These are phyloP conservation scores for Salvia miltiorrhiza DNA, from an alignment of 257 asterid genomes.

Conservation along the genomic window DNA sequence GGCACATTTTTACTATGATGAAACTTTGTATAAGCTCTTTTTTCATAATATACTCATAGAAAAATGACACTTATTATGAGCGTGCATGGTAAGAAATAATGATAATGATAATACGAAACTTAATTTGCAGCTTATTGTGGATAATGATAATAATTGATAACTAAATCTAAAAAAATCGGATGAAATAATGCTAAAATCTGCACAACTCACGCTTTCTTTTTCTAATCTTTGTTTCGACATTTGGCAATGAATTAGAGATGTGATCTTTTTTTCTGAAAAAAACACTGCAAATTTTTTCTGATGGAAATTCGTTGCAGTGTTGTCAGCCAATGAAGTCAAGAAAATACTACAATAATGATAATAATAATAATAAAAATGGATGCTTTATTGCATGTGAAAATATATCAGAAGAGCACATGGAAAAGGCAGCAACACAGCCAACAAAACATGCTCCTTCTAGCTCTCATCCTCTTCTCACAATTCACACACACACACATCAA, in stretches of 20 bases:
- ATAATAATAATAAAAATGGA: background rate
- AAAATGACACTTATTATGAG: no score
- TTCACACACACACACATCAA: background rate
- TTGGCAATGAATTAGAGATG: background rate
- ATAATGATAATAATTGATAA: no score
- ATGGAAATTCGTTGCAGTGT: background rate
- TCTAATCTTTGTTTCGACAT: no score
- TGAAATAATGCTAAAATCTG: background rate
- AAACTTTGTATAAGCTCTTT: no score
- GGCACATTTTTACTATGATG: no score
- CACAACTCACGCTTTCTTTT: background rate
- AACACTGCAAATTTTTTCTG: background rate
- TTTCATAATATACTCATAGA: no score
- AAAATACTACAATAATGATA: background rate
- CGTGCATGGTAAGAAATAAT: no score
- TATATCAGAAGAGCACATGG: conserved; percentile 31
- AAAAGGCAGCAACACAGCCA: conserved; percentile 17
- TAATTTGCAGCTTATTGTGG: no score
- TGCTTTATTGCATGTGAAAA: conserved; percentile 23
- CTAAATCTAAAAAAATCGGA: no score
- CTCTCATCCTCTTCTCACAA: background rate
- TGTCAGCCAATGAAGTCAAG: background rate
- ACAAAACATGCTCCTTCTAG: conserved; percentile 31
- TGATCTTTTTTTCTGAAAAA: background rate
- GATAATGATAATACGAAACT: no score